A percentile compares a stretch with the other conserved stretches of the same genome.
These are phyloP conservation scores for Urostyla sp. DNA, from an alignment of 73 alveolate genomes.

Conservation along the genomic window DNA sequence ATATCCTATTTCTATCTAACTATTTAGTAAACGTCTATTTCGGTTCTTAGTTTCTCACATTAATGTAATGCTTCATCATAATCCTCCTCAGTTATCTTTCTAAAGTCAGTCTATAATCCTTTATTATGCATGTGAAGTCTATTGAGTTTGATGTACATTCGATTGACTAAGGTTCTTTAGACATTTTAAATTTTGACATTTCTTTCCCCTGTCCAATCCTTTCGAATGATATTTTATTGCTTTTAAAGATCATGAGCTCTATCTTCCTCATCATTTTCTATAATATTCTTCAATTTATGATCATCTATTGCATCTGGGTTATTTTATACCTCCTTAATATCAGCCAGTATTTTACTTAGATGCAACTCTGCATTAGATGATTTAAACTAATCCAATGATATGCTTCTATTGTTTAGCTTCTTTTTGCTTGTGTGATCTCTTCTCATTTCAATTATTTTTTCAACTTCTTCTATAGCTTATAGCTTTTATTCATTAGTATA, in stretches of 20 bases:
- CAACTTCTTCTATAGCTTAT: constrained; percentile 8
- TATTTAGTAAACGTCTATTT: constrained; percentile 32
- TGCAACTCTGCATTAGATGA: constrained; percentile 18
- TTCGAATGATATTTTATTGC: not conserved
- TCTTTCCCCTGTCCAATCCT: constrained; percentile 51
- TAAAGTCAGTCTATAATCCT: not conserved
- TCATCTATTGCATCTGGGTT: not conserved
- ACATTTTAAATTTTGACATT: constrained; percentile 11
- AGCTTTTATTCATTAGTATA: constrained; percentile 5
- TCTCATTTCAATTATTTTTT: constrained; percentile 18
- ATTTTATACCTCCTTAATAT: constrained; percentile 3
- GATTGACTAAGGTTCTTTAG: not conserved
- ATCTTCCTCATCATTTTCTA: constrained; percentile 31
- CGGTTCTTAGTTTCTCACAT: no score
- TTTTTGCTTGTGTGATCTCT: not conserved
- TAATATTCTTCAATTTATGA: not conserved
- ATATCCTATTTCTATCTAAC: constrained; percentile 27
- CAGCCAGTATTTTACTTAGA: constrained; percentile 1
- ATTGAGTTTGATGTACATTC: not conserved
- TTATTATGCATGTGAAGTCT: not conserved
- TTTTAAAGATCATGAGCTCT: constrained; percentile 4
- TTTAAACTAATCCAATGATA: not conserved
- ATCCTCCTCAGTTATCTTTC: constrained; percentile 24
- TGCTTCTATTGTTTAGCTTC: not conserved
- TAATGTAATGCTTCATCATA: not conserved